Base-by-base conservation (phyloP, 2,329 filamentous ascomycete species). In the Calonectria leucothoes region DNA sequence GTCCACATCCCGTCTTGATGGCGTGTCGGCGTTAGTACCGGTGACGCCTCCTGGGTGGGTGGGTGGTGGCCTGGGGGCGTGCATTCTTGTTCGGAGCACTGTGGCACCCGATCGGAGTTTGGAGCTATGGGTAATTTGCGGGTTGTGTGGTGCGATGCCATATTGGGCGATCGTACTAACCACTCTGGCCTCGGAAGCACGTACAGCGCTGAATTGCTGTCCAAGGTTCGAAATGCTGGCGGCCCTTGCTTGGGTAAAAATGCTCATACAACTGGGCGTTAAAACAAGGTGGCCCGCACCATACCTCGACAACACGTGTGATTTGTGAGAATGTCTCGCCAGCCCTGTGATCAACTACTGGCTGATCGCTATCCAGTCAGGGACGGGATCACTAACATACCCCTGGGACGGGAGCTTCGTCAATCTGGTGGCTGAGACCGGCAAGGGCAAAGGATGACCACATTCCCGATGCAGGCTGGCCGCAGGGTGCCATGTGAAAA, bases 351-450 rank as follows among this genome's bases (percentile, higher is more conserved):
- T 45, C 51, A 51, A 70, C 39, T 49, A 66, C 68, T 72, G 67
- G 74, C 39, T 25, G 52, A 49, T 39, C 63, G 8, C 42, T 23
- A 17, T 25, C 49, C 63, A 65, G 57, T 66, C 61, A 65, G 67
- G 67, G 64, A 72, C 70, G 61, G 64, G 45, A 42, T 57, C 69
- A 51, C 70, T 63, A 48, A 29, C 20, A 51, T 66, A 29, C 66
- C 71, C 72, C 72, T 77, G 66, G 72, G 27, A 64, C 42, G 48
- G 57, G 69, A 70, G 75, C 64, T 64, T 78, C 59, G 71, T 66
- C 71, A 73, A 75, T 76, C 67, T 75, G 72, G 74, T 74, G 74
- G 75, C 66, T 67, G 70, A 77, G 59, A 76, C 74, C 72, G 27
- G 70, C 66, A 65, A 65, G 49, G 66, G 68, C 65, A 49, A 71